Base-by-base conservation (phyloP, 257 asterid species). In the Forsythia suspensa region DNA sequence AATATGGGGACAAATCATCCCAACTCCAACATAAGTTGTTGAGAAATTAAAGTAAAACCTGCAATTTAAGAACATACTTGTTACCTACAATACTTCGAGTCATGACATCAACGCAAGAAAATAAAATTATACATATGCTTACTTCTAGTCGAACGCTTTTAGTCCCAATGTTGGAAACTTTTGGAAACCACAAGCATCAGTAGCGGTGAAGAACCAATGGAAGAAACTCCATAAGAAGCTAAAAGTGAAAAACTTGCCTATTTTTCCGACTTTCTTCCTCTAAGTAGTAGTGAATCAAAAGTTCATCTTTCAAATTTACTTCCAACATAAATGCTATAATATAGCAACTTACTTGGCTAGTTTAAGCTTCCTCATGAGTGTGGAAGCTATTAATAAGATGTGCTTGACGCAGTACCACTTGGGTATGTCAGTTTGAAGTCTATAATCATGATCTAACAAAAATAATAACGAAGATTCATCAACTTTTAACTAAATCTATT, bases 151-250 rank as follows among this genome's bases (percentile, higher is more conserved):
- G 43, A 75, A 84, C 70, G 90, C 90, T 82, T 82, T 80, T 43
- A 87, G 70, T 36, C 88, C 90, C 0, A 87, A 80, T 5, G 87
- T 82, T 12, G 90, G 90, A 71, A 87, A 87, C 38, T 42, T 70
- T 29, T 20, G 40, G 40, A 87, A 87, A 48, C 90, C 90, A 73
- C 87, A 87, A 24, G 18, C 71, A 76, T 82, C 88, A 9, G 74
- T 87, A 29, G 80, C 88, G 69, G 90, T 75, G 67, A 84, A 87
- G 81, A 87, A 84, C 90, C 90, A 87, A 51, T 87, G 90, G 74
- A 87, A 87, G 84, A 87, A 87, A 46, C 88, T 85, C 88, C 88
- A 87, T 76, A 87, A 71, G 83, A 87, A 87, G 85, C 90, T 87
- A 69, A 87, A 80, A 68, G 80, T 77, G 83, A 84, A 84, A 72